phyloP scores from a whole-genome alignment of 2,329 filamentous ascomycete species.

The Talaromyces amestolkiae region DNA sequence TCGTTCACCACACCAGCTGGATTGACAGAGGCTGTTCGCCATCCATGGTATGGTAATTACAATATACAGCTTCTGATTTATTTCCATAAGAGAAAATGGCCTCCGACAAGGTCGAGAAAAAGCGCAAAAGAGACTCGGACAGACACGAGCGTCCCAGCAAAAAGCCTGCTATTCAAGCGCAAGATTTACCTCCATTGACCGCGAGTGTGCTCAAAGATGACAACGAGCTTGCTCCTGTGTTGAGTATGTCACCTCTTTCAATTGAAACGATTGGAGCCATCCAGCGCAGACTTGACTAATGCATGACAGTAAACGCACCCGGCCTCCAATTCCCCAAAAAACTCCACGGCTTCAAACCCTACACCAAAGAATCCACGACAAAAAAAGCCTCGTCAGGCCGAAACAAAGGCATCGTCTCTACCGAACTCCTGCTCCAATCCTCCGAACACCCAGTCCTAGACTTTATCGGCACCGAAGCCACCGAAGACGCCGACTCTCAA shows the following conservation, averaged over 20 bases:
- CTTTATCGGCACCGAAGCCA: slow-evolving; percentile 53
- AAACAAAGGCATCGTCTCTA: slow-evolving; percentile 38
- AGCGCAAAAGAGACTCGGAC: slow-evolving; percentile 51
- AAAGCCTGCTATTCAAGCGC: slow-evolving; percentile 44
- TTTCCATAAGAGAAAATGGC: slow-evolving; percentile 3
- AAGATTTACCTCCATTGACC: slow-evolving; percentile 40
- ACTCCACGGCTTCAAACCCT: slow-evolving; percentile 34
- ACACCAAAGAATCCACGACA: slow-evolving; percentile 44
- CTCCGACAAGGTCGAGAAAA: slow-evolving; percentile 42
- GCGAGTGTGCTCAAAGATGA: slow-evolving; percentile 49
- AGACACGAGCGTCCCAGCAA: slow-evolving; percentile 48
- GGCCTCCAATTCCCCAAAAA: slow-evolving; percentile 33
- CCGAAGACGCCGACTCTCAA: slow-evolving; percentile 51
- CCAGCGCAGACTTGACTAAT: neutral
- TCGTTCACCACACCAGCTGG: neutral
- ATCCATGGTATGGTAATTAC: neutral
- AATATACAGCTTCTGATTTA: neutral
- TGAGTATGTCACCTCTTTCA: slow-evolving; percentile 40
- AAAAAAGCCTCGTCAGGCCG: slow-evolving; percentile 27
- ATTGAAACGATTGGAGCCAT: neutral
- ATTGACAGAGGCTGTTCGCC: neutral
- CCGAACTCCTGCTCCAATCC: slow-evolving; percentile 59
- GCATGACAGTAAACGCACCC: slow-evolving; percentile 33
- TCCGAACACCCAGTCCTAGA: slow-evolving; percentile 60
- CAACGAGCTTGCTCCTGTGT: slow-evolving; percentile 49